Conservation (phyloP, 257 asterid genomes). For the Penstemon barbatus region DNA sequence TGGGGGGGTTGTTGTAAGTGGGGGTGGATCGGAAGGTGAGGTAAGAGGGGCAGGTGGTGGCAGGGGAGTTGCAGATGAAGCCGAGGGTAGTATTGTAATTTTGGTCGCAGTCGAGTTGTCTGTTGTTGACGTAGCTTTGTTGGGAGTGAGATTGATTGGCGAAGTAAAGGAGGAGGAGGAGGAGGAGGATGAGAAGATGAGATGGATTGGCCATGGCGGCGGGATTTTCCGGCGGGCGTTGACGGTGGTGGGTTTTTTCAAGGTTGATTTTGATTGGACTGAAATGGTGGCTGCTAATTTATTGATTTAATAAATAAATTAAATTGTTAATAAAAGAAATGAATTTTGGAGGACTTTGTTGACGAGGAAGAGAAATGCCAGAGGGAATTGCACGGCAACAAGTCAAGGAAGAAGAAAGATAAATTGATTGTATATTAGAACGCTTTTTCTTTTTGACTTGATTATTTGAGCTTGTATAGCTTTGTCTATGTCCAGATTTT, state of each 20-base stretch:
- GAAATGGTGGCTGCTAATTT: background rate
- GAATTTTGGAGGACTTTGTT: too few species aligned
- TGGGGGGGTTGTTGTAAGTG: conserved; percentile 44
- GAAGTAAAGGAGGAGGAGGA: conserved; percentile 9
- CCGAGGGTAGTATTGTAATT: conserved; percentile 45
- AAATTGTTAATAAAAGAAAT: too few species aligned
- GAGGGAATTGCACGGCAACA: too few species aligned
- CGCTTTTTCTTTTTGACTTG: too few species aligned
- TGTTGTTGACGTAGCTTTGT: conserved; percentile 52
- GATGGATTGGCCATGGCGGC: background rate
- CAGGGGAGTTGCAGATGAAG: conserved; percentile 49
- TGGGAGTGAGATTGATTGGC: conserved; percentile 36
- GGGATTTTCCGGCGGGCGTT: background rate
- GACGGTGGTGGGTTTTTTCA: background rate
- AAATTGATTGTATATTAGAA: too few species aligned
- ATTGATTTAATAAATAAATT: too few species aligned
- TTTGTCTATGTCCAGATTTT: too few species aligned
- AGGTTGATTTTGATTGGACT: conserved; percentile 2
- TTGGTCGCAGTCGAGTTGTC: conserved; percentile 43
- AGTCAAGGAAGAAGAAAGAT: too few species aligned
- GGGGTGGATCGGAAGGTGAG: conserved; percentile 59
- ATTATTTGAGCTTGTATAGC: too few species aligned
- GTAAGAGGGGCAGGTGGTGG: conserved; percentile 48
- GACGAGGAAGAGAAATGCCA: too few species aligned
- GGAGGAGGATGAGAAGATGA: background rate